Evolutionary conservation across 2,329 filamentous ascomycete genomes (phyloP).

Genomic region (Aaosphaeria arxii): DNA sequence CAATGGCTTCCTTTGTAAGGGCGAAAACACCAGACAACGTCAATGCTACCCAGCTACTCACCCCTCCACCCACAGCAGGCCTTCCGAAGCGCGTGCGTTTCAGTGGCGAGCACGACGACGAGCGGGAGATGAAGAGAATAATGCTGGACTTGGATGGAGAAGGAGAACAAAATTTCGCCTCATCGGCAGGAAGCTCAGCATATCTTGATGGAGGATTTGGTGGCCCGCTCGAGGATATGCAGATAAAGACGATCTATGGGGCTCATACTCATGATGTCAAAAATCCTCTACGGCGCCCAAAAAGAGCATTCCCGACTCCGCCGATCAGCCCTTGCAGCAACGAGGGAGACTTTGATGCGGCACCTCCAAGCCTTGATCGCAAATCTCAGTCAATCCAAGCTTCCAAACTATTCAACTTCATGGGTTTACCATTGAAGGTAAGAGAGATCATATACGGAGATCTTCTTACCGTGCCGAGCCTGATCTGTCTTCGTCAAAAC

Average conservation of each 20-base stretch:
- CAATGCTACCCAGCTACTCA: slow-evolving; percentile 5
- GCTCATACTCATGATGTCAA: too few relatives aligned
- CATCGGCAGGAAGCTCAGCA: too few relatives aligned
- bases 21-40: not conserved
- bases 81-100: slow-evolving; percentile 9
- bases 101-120: not conserved
- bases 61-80: slow-evolving; percentile 18
- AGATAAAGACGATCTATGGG: too few relatives aligned
- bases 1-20: too few relatives aligned
- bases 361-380: too few relatives aligned
- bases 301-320: not conserved
- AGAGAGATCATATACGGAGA: slow-evolving; percentile 18
- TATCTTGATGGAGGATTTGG: too few relatives aligned
- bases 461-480: slow-evolving; percentile 18
- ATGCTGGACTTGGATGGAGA: too few relatives aligned
- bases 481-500: slow-evolving; percentile 26
- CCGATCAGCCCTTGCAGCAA: not conserved
- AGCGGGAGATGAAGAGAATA: not conserved
- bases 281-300: too few relatives aligned
- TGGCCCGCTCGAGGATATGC: too few relatives aligned
- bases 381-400: too few relatives aligned
- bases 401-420: slow-evolving; percentile 9
- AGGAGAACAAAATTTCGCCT: too few relatives aligned
- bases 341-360: too few relatives aligned
- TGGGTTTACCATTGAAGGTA: slow-evolving; percentile 17